phyloP scores from a whole-genome alignment of 2,329 filamentous ascomycete genomes.

The Tolypocladium pustulatum region DNA sequence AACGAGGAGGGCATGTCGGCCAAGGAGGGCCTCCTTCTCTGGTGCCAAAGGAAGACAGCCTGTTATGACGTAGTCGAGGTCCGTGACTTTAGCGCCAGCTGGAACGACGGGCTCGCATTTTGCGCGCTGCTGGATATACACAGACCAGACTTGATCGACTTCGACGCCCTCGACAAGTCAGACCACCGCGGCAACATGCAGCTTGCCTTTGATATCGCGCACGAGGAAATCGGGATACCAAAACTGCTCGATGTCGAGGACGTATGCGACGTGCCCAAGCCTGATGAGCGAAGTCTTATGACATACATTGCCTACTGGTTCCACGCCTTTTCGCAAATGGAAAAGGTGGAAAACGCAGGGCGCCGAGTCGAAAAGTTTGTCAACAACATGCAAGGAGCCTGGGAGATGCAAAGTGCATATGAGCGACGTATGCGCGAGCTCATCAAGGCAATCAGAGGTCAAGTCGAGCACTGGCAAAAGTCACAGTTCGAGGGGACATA shows the following conservation, averaged over 20 bases:
- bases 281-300: conserved; percentile 94
- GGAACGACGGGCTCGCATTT: conserved; percentile 96
- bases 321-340: conserved; percentile 98
- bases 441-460: conserved; percentile 61
- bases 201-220: conserved; percentile 90
- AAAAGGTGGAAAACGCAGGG: conserved; percentile 95
- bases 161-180: conserved; percentile 83
- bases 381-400: conserved; percentile 96
- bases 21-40: conserved; percentile 87
- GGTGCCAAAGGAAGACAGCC: conserved; percentile 97
- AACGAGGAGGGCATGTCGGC: conserved; percentile 96
- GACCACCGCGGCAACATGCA: conserved; percentile 98
- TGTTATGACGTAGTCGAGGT: conserved; percentile 98
- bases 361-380: conserved; percentile 97
- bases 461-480: conserved; percentile 66
- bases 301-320: conserved; percentile 99
- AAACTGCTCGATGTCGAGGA: conserved; percentile 94
- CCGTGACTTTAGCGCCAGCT: conserved; percentile 86
- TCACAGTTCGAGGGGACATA: conserved; percentile 88
- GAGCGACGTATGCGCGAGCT: conserved; percentile 83
- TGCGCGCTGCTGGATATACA: conserved; percentile 96
- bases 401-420: conserved; percentile 98
- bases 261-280: conserved; percentile 91
- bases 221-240: conserved; percentile 93
- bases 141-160: conserved; percentile 93